phyloP scores from a whole-genome alignment of 2,329 filamentous ascomycete species.

The Penicillium sp. region DNA sequence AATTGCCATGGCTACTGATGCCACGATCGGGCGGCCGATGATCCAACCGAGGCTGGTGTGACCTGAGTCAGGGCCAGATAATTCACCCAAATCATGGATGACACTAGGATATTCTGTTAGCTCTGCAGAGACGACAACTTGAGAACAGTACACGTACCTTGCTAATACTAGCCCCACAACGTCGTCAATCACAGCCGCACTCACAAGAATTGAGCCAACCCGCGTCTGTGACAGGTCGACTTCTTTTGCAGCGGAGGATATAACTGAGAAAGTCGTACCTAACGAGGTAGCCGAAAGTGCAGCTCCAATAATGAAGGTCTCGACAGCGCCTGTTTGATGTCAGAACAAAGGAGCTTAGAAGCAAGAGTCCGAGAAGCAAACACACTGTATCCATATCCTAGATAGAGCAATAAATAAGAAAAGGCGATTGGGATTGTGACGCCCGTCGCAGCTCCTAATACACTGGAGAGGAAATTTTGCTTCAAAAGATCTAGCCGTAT shows the following conservation, averaged over 20 bases:
- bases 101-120: slow-evolving; percentile 22
- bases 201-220: slow-evolving; percentile 46
- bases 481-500: slow-evolving; percentile 48
- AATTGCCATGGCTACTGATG: slow-evolving; percentile 37
- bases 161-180: slow-evolving; percentile 42
- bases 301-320: slow-evolving; percentile 33
- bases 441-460: slow-evolving; percentile 44
- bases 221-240: slow-evolving; percentile 45
- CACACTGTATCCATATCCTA: slow-evolving; percentile 44
- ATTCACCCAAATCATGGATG: slow-evolving; percentile 30
- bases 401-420: slow-evolving; percentile 44
- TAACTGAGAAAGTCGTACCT: slow-evolving; percentile 34
- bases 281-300: slow-evolving; percentile 32
- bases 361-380: neutral
- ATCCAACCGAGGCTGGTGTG: slow-evolving; percentile 36
- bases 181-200: slow-evolving; percentile 50
- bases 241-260: slow-evolving; percentile 29
- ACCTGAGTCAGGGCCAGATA: slow-evolving; percentile 12
- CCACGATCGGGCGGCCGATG: slow-evolving; percentile 41
- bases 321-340: slow-evolving; percentile 25
- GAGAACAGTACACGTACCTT: neutral
- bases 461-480: slow-evolving; percentile 45
- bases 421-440: slow-evolving; percentile 49
- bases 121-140: neutral
- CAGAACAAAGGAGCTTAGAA: neutral